Evolutionary conservation across 2,329 filamentous ascomycete species (phyloP).

Genomic region (Thielaviopsis populi): DNA sequence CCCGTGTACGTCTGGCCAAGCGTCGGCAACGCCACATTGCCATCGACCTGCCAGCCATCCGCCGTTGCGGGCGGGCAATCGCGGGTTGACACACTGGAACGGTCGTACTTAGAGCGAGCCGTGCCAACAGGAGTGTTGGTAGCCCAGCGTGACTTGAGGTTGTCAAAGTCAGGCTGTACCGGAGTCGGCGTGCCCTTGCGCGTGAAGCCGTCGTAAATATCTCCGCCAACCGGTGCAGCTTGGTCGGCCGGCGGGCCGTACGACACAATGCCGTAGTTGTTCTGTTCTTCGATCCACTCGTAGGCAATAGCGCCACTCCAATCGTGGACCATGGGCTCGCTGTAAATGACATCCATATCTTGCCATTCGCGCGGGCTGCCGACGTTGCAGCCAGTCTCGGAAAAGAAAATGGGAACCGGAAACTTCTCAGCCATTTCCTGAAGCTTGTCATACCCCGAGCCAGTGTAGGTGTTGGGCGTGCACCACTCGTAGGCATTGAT

Average conservation of each 20-base stretch:
- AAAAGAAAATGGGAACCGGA: constrained; percentile 78
- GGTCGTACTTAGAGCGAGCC: constrained; percentile 47
- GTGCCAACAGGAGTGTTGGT: constrained; percentile 56
- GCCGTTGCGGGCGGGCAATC: constrained; percentile 55
- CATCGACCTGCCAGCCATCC: constrained; percentile 58
- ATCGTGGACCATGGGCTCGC: constrained; percentile 51
- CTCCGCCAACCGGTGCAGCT: constrained; percentile 29
- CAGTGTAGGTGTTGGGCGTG: constrained; percentile 40
- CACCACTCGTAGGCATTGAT: constrained; percentile 81
- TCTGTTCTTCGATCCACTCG: constrained; percentile 77
- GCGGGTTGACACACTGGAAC: constrained; percentile 44
- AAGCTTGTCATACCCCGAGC: constrained; percentile 55
- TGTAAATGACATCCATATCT: constrained; percentile 66
- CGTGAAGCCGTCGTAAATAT: constrained; percentile 49
- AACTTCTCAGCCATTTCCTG: constrained; percentile 53
- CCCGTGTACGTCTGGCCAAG: constrained; percentile 40
- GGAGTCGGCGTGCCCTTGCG: constrained; percentile 60
- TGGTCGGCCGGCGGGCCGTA: constrained; percentile 50
- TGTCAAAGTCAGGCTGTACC: constrained; percentile 59
- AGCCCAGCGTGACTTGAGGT: constrained; percentile 63
- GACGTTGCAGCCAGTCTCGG: constrained; percentile 71
- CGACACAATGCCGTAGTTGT: constrained; percentile 66
- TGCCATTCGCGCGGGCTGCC: constrained; percentile 44
- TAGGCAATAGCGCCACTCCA: constrained; percentile 73
- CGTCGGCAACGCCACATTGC: constrained; percentile 53